Evolutionary conservation across 495 filamentous ascomycete species (phyloP), one percentile per base, ranked within the genome.

Genomic region (Clavariopsis aquatica): DNA sequence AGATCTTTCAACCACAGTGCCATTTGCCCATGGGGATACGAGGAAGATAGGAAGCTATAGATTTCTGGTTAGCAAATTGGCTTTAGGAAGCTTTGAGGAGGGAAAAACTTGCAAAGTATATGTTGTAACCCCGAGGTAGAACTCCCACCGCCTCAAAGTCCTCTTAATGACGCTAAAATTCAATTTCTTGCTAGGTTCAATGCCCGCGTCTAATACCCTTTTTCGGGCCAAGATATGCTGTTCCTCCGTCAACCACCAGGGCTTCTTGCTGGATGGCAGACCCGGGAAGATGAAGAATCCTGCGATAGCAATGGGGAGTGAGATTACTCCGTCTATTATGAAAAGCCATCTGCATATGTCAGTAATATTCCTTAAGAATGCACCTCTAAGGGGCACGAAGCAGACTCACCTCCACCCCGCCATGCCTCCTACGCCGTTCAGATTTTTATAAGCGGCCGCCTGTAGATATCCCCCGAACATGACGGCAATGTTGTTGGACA

Each of bases 301-400:
- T 20, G 73, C 69, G 9, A 81, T 68, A 28, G 82, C 83, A 36
- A 85, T 73, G 0, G 77, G 77, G 41, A 85, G 77, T 0, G 83
- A 83, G 60, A 75, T 74, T 23, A 77, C 81, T 53, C 89, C 89
- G 72, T 92, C 89, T 52, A 93, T 89, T 67, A 92, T 87, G 80
- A 90, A 91, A 12, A 91, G 75, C 88, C 88, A 91, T 51, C 80
- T n/a, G n/a, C n/a, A n/a, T n/a, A n/a, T n/a, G n/a, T n/a, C n/a
- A n/a, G n/a, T n/a, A n/a, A n/a, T n/a, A n/a, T n/a, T n/a, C n/a
- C n/a, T n/a, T n/a, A n/a, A n/a, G n/a, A n/a, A n/a, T n/a, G n/a
- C n/a, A n/a, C n/a, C n/a, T n/a, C n/a, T n/a, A n/a, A n/a, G n/a
- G n/a, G n/a, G n/a, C n/a, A n/a, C n/a, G n/a, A n/a, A n/a, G n/a